These are phyloP conservation scores for Hydnomerulius pinastri DNA, from an alignment of 768 basidiomycete genomes.

Conservation along the genomic window DNA sequence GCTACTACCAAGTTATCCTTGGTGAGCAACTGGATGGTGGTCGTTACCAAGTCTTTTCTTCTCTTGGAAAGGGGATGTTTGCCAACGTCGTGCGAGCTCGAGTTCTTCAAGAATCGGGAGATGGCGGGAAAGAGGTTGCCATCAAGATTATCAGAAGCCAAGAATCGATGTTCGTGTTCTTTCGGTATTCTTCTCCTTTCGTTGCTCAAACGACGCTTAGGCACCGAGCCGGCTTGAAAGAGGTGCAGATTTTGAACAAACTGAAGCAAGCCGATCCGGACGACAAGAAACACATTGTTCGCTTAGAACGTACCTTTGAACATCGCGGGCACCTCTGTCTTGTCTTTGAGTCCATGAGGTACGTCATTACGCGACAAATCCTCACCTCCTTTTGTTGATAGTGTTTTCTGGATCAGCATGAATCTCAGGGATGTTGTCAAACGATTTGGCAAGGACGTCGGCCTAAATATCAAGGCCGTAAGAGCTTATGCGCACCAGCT, in stretches of 20 bases:
- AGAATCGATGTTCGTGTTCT: slow-evolving; percentile 83
- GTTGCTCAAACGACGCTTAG: slow-evolving; percentile 40
- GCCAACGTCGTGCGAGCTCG: slow-evolving; percentile 93
- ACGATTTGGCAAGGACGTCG: slow-evolving; percentile 97
- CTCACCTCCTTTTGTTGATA: slow-evolving; percentile 14
- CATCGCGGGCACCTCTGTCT: slow-evolving; percentile 96
- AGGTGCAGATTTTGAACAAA: slow-evolving; percentile 86
- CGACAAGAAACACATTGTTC: slow-evolving; percentile 94
- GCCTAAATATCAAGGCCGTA: slow-evolving; percentile 94
- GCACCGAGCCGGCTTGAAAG: slow-evolving; percentile 94
- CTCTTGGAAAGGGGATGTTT: slow-evolving; percentile 99
- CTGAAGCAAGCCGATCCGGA: slow-evolving; percentile 89
- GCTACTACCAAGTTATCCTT: slow-evolving; percentile 92
- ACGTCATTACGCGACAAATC: slow-evolving; percentile 17
- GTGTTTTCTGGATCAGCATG: slow-evolving; percentile 59
- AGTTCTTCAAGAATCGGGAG: slow-evolving; percentile 64
- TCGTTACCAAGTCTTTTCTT: slow-evolving; percentile 92
- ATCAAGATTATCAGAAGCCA: slow-evolving; percentile 97
- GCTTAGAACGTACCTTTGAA: slow-evolving; percentile 94
- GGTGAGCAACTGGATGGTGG: slow-evolving; percentile 93
- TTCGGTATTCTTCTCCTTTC: slow-evolving; percentile 2
- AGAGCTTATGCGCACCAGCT: slow-evolving; percentile 98
- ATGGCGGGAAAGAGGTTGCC: slow-evolving; percentile 77
- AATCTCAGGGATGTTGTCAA: slow-evolving; percentile 98
- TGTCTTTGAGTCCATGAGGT: slow-evolving; percentile 95